Evolutionary conservation across 1,139 yeast genomes (phyloP), one percentile per base, ranked within the genome.

Genomic region (Geotrichum cucujoidarum): DNA sequence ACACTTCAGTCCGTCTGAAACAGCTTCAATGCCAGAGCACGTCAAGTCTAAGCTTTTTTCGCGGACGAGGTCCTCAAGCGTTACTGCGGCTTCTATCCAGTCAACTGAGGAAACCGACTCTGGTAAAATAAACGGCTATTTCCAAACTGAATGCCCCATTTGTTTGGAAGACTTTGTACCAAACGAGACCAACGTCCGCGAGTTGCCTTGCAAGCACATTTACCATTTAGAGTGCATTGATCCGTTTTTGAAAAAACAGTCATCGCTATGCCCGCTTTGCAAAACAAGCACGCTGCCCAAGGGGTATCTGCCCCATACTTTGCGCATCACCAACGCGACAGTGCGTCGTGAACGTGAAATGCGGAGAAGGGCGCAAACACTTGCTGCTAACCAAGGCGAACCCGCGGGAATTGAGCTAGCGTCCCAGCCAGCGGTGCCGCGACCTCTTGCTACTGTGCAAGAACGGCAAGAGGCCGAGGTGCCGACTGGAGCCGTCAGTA

Each of bases 221-320:
- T 60, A 56, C 48, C 64, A 60, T 29, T 45, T 51, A 8, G 59
- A 51, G 32, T 60, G 64, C 43, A 59, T 60, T 34, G 60, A 60
- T 40, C 54, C 61, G 8, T 60, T 59, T 38, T 45, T 60, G 11
- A 52, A 45, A 20, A 51, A 54, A n/a, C 55, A 57, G 27, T 57
- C 62, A 8, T 53, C 60, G 27, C 53, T 59, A 14, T 60, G 64
- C 46, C 64, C 64, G 10, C 43, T 60, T 20, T 60, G 64, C 48
- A 60, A 60, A 45, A 56, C 50, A 29, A 54, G 57, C 7, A 55
- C 54, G 4, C 39, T 60, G 27, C 62, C 63, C 11, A 45, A 49
- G 18, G 64, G 63, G 3, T 60, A 57, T 39, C 41, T 60, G 13
- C 63, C 63, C 10, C 45, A 55, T 4, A 42, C 55, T 4, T 34